Evolutionary conservation across 2,329 filamentous ascomycete genomes (phyloP).

Genomic region (Aspergillus flavus): DNA sequence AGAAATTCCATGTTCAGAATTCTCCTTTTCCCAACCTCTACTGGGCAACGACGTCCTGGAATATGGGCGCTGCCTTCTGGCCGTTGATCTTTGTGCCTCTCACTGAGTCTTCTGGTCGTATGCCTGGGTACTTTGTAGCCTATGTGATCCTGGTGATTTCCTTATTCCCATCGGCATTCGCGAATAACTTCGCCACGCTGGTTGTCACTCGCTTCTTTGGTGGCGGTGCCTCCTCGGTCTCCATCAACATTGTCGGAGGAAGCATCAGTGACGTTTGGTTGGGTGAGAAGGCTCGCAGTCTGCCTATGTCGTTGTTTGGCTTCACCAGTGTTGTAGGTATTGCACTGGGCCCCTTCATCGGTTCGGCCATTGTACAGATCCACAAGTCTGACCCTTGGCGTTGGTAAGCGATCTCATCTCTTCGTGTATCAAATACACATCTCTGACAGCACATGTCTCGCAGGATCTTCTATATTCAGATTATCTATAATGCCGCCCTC

Average conservation of each 20-base stretch:
- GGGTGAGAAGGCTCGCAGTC: slow-evolving; percentile 41
- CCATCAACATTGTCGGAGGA: slow-evolving; percentile 45
- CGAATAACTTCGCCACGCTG: slow-evolving; percentile 49
- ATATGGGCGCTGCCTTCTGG: slow-evolving; percentile 44
- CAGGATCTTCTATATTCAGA: slow-evolving; percentile 51
- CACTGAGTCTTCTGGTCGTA: slow-evolving; percentile 47
- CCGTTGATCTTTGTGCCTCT: slow-evolving; percentile 40
- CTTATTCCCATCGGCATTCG: slow-evolving; percentile 46
- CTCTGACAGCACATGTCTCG: background rate
- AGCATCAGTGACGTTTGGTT: slow-evolving; percentile 42
- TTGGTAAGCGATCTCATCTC: slow-evolving; percentile 35
- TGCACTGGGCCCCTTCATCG: slow-evolving; percentile 49
- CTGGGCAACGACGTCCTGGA: slow-evolving; percentile 41
- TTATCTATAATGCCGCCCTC: slow-evolving; percentile 46
- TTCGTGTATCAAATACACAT: background rate
- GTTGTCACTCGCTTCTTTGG: slow-evolving; percentile 49
- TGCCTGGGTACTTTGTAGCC: slow-evolving; percentile 47
- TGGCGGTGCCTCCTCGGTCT: slow-evolving; percentile 46
- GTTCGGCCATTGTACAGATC: slow-evolving; percentile 41
- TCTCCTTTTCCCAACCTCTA: slow-evolving; percentile 35
- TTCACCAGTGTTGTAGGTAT: slow-evolving; percentile 48
- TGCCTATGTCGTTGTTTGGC: slow-evolving; percentile 48
- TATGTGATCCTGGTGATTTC: slow-evolving; percentile 47
- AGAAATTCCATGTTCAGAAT: slow-evolving; percentile 37
- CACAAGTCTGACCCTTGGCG: slow-evolving; percentile 40